Base-by-base conservation (phyloP, 208 protist species). In the Cochliopodium minus region DNA sequence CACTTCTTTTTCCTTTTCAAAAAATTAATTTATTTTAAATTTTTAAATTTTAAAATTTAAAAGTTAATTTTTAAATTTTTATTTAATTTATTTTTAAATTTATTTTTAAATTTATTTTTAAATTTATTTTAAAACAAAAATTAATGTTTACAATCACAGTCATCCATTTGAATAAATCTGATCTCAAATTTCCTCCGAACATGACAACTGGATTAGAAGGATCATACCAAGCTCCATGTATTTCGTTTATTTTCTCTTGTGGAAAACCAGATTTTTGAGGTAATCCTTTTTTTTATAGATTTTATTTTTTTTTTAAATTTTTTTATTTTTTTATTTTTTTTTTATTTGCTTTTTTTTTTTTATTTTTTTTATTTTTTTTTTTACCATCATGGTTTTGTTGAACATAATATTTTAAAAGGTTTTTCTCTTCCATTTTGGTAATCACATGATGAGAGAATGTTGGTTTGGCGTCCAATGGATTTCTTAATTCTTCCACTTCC, bases 381-480 rank as follows among this genome's bases (percentile, higher is more conserved):
- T n/a, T n/a, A n/a, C n/a, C 59, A 57, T 64, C 59, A 64, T 64
- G 59, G 26, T 64, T 64, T 59, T 64, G 59, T 40, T 64, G 59
- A 35, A 64, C 47, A 38, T 59, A 64, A 25, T 64, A n/a, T 7
- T 61, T 53, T n/a, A 64, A 5, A 5, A 25, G 49, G 6, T 57
- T 57, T 30, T 5, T 5, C n/a, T 25, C n/a, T n/a, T 64, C 34
- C 57, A 64, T 22, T 40, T 15, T 23, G 4, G 59, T 17, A 23
- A 64, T 35, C 3, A 50, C 54, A 36, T 20, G 3, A 40, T 64
- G 59, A n/a, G 59, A 55, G 17, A 28, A 50, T 5, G 59, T 64
- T 15, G 59, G 59, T 47, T 22, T 20, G 4, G 59, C 59, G 13
- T 64, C 26, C 4, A 65, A 23, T 6, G 17, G 4, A n/a, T 7